Base-by-base conservation (phyloP, 2,329 filamentous ascomycete species). In the Sclerotinia trifoliorum region DNA sequence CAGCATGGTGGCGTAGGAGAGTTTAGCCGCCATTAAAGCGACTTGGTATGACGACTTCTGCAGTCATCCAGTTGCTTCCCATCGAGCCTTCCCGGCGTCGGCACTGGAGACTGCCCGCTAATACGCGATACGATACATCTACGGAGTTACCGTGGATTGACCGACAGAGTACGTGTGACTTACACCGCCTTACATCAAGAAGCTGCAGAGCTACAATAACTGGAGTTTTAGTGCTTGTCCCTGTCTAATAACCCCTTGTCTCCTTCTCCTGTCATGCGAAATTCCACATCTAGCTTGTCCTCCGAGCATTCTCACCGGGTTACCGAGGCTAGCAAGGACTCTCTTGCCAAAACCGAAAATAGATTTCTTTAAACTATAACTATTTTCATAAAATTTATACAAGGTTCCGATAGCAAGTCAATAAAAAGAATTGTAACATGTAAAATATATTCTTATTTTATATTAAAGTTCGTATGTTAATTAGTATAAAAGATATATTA, bases 61-160 rank as follows among this genome's bases (percentile, higher is more conserved):
- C n/a, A 57, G 35, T 57, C 54, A 56, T 35, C 35, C 8, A 57
- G 35, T n/a, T 32, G 42, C 24, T 32, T 61, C 42, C 26, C 8
- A 61, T 32, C 19, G 26, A 62, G 58, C 58, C 46, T 51, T 39
- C 32, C 46, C 44, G 58, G 35, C 7, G 58, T 58, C 56, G 17
- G 39, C 35, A 35, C 24, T 48, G 19, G 5, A n/a, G 35, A 24
- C 46, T 26, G 11, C 42, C 29, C n/a, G 26, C 26, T 49, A n/a
- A 32, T 49, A 29, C 15, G 19, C n/a, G n/a, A n/a, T n/a, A n/a
- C 29, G 29, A 26, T 54, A 29, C 15, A 10, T 35, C 21, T 26
- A 21, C 7, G n/a, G 10, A 6, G 21, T n/a, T 10, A 32, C 57
- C 19, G 17, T n/a, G 17, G 29, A 32, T 48, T 61, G 42, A 29